phyloP scores from a whole-genome alignment of 306 rosid species.

The Dryas alaskensis region DNA sequence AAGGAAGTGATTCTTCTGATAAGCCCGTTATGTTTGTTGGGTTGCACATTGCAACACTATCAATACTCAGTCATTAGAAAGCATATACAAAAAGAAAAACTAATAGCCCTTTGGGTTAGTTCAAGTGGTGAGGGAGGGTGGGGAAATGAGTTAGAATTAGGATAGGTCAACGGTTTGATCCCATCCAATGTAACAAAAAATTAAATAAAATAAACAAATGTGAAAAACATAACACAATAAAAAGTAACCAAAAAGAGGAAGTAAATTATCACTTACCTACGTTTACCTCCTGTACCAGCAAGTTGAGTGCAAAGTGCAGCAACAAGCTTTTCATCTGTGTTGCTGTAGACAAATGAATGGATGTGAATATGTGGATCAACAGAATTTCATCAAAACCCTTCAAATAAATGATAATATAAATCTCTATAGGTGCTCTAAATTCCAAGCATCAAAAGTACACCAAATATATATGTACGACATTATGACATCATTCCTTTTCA shows the following conservation, averaged over 20 bases:
- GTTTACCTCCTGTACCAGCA: slow-evolving; percentile 40
- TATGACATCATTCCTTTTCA: not conserved
- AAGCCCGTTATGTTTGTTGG: not conserved
- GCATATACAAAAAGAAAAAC: not conserved
- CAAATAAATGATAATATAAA: not conserved
- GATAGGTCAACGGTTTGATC: too few species aligned
- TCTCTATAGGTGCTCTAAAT: not conserved
- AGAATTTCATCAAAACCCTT: not conserved
- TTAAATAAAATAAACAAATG: not conserved
- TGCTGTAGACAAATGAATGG: slow-evolving; percentile 50
- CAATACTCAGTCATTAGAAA: not conserved
- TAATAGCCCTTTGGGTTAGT: too few species aligned
- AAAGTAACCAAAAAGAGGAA: not conserved
- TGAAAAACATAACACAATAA: not conserved
- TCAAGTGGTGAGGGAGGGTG: too few species aligned
- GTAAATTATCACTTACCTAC: slow-evolving; percentile 44
- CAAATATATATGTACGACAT: not conserved
- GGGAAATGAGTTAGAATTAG: too few species aligned
- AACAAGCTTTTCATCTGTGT: slow-evolving; percentile 87
- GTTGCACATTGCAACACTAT: not conserved
- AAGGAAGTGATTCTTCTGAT: not conserved
- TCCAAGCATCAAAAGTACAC: not conserved
- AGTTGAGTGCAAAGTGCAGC: slow-evolving; percentile 75
- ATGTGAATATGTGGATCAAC: slow-evolving; percentile 3
- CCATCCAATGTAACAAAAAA: too few species aligned